Evolutionary conservation across 108 stramenopile species (phyloP).

Genomic region (Conticribra weissflogii): DNA sequence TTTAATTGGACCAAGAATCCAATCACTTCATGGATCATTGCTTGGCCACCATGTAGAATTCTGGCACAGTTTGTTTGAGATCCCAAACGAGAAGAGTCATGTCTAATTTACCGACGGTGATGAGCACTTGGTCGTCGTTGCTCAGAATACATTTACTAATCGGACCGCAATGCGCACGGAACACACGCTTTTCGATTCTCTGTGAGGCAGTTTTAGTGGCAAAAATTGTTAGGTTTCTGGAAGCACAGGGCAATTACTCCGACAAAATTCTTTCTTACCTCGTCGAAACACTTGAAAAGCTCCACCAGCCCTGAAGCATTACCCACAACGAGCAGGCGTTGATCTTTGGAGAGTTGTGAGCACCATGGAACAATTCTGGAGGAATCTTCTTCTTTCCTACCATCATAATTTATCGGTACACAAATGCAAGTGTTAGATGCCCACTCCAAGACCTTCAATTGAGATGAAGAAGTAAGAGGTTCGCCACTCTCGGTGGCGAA

Average conservation of each 20-base stretch:
- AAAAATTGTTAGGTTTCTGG: neutral
- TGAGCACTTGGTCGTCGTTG: neutral
- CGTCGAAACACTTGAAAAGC: neutral
- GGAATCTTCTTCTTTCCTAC: neutral
- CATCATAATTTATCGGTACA: neutral
- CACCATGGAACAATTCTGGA: constrained; percentile 3
- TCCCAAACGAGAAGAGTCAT: constrained; percentile 2
- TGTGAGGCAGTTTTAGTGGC: neutral
- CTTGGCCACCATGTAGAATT: neutral
- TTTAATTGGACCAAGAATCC: too few species aligned
- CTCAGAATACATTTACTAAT: neutral
- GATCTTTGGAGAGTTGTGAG: neutral
- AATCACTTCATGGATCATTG: too few species aligned
- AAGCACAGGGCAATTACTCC: neutral
- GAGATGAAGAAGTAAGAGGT: neutral
- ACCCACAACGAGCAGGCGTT: neutral
- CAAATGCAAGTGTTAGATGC: constrained; percentile 17
- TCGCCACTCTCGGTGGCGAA: neutral
- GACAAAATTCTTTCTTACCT: neutral
- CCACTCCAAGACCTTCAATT: neutral
- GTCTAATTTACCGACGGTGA: neutral
- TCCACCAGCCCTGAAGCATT: neutral
- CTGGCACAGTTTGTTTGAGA: neutral
- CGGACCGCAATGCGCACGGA: constrained; percentile 17
- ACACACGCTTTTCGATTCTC: neutral